Percentiles rank a stretch among this genome's conserved stretches.
phyloP scores from a whole-genome alignment of 257 asterid species.

The Nicotiana sylvestris region DNA sequence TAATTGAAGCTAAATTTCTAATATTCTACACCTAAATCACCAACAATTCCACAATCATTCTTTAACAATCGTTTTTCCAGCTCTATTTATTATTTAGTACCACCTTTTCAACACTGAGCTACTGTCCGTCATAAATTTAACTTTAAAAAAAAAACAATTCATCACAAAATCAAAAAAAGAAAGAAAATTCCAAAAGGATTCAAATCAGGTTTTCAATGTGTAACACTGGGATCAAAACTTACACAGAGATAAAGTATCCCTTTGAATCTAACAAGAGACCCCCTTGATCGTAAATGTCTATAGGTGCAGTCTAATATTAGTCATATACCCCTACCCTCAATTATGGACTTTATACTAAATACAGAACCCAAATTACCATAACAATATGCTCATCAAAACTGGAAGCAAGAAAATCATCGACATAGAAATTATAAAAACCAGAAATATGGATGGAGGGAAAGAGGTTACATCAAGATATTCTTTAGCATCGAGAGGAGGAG shows the following conservation, averaged over 20 bases:
- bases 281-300: not conserved
- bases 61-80: not conserved
- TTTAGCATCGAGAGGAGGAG: constrained; percentile 87
- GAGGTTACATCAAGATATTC: constrained; percentile 78
- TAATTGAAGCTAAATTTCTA: not conserved
- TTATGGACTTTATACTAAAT: not conserved
- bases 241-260: not conserved
- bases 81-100: not conserved
- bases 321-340: not conserved
- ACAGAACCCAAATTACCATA: not conserved
- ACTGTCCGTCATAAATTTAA: not conserved
- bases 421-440: not conserved
- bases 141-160: not conserved
- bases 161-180: not conserved
- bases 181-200: not conserved
- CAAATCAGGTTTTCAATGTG: not conserved
- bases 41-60: not conserved
- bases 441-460: not conserved
- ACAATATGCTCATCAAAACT: not conserved
- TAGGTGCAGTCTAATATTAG: not conserved
- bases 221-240: not conserved
- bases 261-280: not conserved
- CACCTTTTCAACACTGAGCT: not conserved
- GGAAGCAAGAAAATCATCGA: not conserved
- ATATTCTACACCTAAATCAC: not conserved